Base-by-base conservation (phyloP, 2,329 filamentous ascomycete species). In the Claviceps cyperi region DNA sequence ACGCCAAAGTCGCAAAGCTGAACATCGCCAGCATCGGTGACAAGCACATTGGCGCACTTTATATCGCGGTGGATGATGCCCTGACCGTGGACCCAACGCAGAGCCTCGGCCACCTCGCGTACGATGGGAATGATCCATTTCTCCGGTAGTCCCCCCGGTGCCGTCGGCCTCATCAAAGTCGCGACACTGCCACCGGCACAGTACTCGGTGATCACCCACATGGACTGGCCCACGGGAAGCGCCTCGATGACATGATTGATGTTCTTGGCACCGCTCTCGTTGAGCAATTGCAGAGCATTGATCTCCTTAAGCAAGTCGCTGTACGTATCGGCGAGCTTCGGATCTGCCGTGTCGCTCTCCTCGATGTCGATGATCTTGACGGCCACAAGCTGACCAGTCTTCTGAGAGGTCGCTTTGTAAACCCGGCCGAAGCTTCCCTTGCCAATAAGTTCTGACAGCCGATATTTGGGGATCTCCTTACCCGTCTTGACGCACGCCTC, bases 141-240 rank as follows among this genome's bases (percentile, higher is more conserved):
- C 67, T 85, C 81, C 57, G 79, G 75, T n/a, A 85, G 66, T 2
- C 81, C 80, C 1, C 76, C 77, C 0, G 79, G 78, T 3, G 74
- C 71, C 1, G 78, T 83, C n/a, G 82, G 80, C 61, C 76, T 78
- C 80, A 83, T 82, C 52, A 77, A 75, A 53, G 76, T 90, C 56
- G 77, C 83, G 63, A 94, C 83, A 63, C 86, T 92, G 46, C 87
- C 87, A 54, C 87, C 87, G 5, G 84, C 85, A 58, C 86, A 90
- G 64, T 90, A 89, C 66, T 92, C 86, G 52, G 84, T 90, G 50
- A 92, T 80, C 70, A 92, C 86, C 87, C 87, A 94, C 69, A 94
- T 82, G 53, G 86, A 79, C 57, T 84, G 81, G 41, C 84, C 84
- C 38, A 91, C 80, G 8, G 84, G 80, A 19, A 90, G 74, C 4